Conservation (phyloP, 768 basidiomycete species). For the Mycena belliarum region DNA sequence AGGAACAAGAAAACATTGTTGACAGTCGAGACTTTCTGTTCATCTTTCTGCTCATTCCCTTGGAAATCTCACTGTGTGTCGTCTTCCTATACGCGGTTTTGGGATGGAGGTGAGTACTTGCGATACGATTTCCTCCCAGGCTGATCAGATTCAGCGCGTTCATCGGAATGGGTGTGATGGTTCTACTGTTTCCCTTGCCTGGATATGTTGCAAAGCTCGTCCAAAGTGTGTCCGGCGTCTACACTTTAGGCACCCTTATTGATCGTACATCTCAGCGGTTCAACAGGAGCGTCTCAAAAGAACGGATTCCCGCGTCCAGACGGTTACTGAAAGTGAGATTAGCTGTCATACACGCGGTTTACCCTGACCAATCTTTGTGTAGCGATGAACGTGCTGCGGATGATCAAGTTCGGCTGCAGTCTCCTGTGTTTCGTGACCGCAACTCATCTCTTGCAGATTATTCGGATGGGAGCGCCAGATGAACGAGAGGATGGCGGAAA, state of each 20-base stretch:
- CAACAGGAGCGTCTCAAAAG: conserved; percentile 56
- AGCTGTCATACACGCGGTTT: conserved; percentile 22
- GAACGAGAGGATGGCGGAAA: conserved; percentile 51
- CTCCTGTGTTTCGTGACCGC: not conserved
- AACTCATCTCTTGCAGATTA: conserved; percentile 27
- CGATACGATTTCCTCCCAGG: not conserved
- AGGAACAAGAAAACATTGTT: not conserved
- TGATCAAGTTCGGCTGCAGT: conserved; percentile 54
- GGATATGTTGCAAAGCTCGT: conserved; percentile 53
- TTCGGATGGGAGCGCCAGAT: conserved; percentile 71
- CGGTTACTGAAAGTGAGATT: conserved; percentile 57
- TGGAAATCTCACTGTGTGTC: conserved; percentile 41
- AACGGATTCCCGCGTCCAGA: conserved; percentile 63
- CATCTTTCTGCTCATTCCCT: conserved; percentile 30
- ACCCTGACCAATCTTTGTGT: conserved; percentile 24
- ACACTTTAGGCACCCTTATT: not conserved
- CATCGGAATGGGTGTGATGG: conserved; percentile 46
- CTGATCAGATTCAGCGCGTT: conserved; percentile 42
- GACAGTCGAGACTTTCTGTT: conserved; percentile 21
- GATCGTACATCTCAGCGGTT: conserved; percentile 23
- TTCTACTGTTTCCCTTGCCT: conserved; percentile 52
- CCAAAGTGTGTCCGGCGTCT: conserved; percentile 28
- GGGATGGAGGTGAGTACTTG: conserved; percentile 46
- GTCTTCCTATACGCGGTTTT: conserved; percentile 49
- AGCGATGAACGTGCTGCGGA: conserved; percentile 63